These are phyloP conservation scores for Diaporthe sp. DNA, from an alignment of 2,329 filamentous ascomycete genomes.

Conservation along the genomic window DNA sequence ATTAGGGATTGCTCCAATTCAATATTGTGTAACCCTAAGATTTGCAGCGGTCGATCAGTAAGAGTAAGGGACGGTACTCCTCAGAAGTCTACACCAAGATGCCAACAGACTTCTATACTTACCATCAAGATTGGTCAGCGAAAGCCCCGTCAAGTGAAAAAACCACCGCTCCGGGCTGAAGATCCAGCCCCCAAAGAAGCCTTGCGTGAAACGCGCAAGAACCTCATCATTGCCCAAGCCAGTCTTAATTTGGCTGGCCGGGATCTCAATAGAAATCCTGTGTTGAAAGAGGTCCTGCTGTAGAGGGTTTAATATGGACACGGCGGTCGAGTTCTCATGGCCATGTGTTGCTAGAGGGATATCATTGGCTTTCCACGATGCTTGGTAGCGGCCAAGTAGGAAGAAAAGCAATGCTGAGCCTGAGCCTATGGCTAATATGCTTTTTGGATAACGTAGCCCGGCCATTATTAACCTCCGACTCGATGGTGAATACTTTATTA, in stretches of 20 bases:
- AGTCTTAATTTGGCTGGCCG: not conserved
- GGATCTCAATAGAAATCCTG: not conserved
- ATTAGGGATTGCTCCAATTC: not conserved
- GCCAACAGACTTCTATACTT: accelerated
- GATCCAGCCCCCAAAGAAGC: conserved; percentile 25
- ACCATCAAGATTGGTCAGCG: not conserved
- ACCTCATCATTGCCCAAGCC: not conserved
- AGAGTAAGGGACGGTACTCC: not conserved
- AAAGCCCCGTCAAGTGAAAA: not conserved
- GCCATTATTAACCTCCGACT: too few relatives aligned
- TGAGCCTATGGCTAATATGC: not conserved
- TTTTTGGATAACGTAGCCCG: too few relatives aligned
- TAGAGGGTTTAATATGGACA: not conserved
- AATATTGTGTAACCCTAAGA: not conserved
- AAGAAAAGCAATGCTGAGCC: not conserved
- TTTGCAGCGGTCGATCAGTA: not conserved
- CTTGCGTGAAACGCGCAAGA: not conserved
- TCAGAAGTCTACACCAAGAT: too few relatives aligned
- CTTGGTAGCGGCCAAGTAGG: not conserved
- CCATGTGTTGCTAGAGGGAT: not conserved
- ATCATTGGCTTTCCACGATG: not conserved
- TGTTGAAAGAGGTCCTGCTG: not conserved
- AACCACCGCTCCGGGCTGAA: conserved; percentile 26
- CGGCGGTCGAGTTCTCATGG: not conserved
- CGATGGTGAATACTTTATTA: not conserved